Conservation (phyloP, 2,329 filamentous ascomycete genomes). For the Sporothrix globosa region DNA sequence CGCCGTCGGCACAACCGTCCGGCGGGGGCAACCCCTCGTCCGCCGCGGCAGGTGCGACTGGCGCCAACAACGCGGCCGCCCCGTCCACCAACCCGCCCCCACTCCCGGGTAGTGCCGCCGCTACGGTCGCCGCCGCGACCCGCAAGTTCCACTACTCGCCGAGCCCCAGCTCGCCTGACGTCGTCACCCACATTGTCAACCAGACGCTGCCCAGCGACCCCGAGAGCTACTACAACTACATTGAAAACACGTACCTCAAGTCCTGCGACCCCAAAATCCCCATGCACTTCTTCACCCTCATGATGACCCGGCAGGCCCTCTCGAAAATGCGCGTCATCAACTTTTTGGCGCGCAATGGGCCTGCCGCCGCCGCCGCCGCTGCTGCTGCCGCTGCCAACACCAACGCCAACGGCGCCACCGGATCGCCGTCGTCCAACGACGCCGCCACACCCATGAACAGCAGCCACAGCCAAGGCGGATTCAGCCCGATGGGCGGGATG, state of each 20-base stretch:
- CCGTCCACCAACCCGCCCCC: conserved; percentile 36
- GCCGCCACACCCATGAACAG: conserved; percentile 17
- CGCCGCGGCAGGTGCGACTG: neutral
- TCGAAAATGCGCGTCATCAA: conserved; percentile 61
- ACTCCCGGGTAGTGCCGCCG: conserved; percentile 40
- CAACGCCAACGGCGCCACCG: neutral
- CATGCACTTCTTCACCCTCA: conserved; percentile 61
- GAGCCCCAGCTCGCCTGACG: conserved; percentile 48
- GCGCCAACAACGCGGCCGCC: conserved; percentile 12
- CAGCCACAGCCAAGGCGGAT: neutral
- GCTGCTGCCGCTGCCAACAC: neutral
- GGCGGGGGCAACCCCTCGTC: neutral
- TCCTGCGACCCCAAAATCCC: conserved; percentile 63
- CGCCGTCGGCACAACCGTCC: neutral
- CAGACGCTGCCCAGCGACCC: conserved; percentile 57
- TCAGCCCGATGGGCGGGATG: conserved; percentile 24
- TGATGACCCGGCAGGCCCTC: conserved; percentile 60
- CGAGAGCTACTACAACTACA: conserved; percentile 57
- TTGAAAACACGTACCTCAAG: conserved; percentile 60
- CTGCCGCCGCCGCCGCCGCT: neutral
- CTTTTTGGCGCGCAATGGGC: conserved; percentile 51
- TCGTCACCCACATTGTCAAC: conserved; percentile 54
- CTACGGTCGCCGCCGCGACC: conserved; percentile 35
- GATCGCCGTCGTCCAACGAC: conserved; percentile 37
- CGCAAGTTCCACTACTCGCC: conserved; percentile 43